Conservation (phyloP, 768 basidiomycete species). For the Leccinellum luteum region DNA sequence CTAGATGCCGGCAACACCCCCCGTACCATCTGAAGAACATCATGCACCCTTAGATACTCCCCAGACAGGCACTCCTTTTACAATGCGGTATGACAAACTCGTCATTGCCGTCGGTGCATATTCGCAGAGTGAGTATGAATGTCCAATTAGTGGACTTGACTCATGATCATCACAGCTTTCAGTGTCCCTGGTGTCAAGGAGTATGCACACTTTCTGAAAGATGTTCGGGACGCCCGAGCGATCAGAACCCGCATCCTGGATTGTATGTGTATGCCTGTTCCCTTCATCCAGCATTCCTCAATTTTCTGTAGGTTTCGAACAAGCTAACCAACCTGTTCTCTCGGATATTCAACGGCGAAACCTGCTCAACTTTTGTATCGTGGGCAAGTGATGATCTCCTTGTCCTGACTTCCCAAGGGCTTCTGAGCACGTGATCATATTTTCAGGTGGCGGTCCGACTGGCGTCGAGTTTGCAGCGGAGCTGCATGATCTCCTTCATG, state of each 20-base stretch:
- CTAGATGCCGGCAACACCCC: slow-evolving; percentile 65
- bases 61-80: slow-evolving; percentile 42
- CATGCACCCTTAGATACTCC: slow-evolving; percentile 15
- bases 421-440: slow-evolving; percentile 6
- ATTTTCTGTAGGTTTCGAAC: slow-evolving; percentile 62
- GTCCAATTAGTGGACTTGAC: slow-evolving; percentile 3
- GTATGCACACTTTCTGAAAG: slow-evolving; percentile 78
- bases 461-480: slow-evolving; percentile 86
- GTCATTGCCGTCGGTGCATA: slow-evolving; percentile 86
- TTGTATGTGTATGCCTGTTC: slow-evolving; percentile 38
- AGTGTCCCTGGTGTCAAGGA: slow-evolving; percentile 76
- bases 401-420: neutral
- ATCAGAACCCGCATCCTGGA: slow-evolving; percentile 75
- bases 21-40: slow-evolving; percentile 32
- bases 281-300: slow-evolving; percentile 1
- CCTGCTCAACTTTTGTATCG: slow-evolving; percentile 83
- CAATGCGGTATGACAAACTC: slow-evolving; percentile 72
- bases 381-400: slow-evolving; percentile 48
- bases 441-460: slow-evolving; percentile 67
- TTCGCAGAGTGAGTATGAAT: slow-evolving; percentile 59
- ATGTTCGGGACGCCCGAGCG: slow-evolving; percentile 69
- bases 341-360: slow-evolving; percentile 72
- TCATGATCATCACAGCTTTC: slow-evolving; percentile 47
- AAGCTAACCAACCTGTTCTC: slow-evolving; percentile 77
- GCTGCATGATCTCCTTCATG: slow-evolving; percentile 70